Evolutionary conservation across 1,139 yeast genomes (phyloP), one percentile per base, ranked within the genome.

Genomic region (Arxiozyma bovina): DNA sequence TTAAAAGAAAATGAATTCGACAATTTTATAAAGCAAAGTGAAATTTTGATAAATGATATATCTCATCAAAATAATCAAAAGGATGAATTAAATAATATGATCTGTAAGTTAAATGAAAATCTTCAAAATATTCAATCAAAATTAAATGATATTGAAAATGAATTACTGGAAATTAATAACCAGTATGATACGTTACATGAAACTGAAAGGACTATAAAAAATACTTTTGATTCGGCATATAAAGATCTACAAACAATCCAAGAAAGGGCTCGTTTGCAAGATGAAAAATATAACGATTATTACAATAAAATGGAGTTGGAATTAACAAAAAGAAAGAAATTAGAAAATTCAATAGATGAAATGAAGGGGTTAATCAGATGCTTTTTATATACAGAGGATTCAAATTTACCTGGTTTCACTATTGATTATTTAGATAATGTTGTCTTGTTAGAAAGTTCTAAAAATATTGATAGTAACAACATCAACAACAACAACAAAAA

Each of bases 261-360:
- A 50, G 59, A 55, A 41, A 21, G 52, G 38, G 65, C 68, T 7
- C 57, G 51, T 22, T 23, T 50, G 40, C 56, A 61, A 50, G 67
- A 65, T 48, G 44, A 40, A n/a, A 55, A 51, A n/a, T 65, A 65
- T 49, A 60, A 64, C 52, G 59, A 53, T 20, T 56, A 63, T 17
- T 62, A 57, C 48, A 63, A 62, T 44, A 68, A 66, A 53, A 60
- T 70, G 57, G 68, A 65, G 48, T 15, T 23, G 18, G 55, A 53
- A 45, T 45, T 50, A 43, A 30, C 52, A 27, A 59, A 69, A 46
- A 64, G 78, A 58, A 69, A 78, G 56, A 71, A 74, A 9, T 67
- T 81, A 44, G 82, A 81, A 61, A 78, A 80, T 60, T 73, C 81
- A 1, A 81, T 82, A 9, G 76, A 79, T 71, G 77, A 79, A 48